Percentiles rank a stretch among this genome's conserved stretches.
These are phyloP conservation scores for Histomonas meleagridis DNA, from an alignment of 208 protist genomes.

Conservation along the genomic window DNA sequence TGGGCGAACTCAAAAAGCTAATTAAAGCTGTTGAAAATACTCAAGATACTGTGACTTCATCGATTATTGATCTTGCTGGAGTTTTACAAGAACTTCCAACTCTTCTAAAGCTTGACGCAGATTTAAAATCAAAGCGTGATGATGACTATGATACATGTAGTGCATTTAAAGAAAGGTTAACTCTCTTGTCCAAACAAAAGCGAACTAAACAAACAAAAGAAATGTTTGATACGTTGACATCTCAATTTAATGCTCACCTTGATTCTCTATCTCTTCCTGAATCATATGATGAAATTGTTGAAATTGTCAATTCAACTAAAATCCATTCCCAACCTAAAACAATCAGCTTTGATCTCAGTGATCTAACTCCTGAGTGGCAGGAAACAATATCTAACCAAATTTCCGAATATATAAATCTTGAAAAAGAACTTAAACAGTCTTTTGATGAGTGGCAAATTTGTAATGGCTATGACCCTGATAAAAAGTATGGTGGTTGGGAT, in stretches of 20 bases:
- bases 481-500: not conserved
- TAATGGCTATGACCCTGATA: not conserved
- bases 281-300: not conserved
- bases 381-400: not conserved
- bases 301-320: slow-evolving; percentile 27
- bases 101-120: not conserved
- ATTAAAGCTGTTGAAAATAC: not conserved
- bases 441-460: not conserved
- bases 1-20: not conserved
- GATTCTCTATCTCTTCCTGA: not conserved
- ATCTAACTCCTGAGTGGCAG: not conserved
- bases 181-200: not conserved
- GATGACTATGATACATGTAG: not conserved
- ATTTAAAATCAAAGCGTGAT: not conserved
- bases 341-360: not conserved
- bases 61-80: not conserved
- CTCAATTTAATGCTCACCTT: not conserved
- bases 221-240: not conserved
- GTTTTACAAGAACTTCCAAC: not conserved
- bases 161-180: not conserved
- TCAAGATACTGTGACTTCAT: not conserved
- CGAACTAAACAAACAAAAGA: not conserved
- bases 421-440: not conserved
- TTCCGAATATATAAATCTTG: not conserved
- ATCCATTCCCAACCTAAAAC: not conserved